These are phyloP conservation scores for Eudorina sp. DNA, from an alignment of 139 green algal species.

Conservation along the genomic window DNA sequence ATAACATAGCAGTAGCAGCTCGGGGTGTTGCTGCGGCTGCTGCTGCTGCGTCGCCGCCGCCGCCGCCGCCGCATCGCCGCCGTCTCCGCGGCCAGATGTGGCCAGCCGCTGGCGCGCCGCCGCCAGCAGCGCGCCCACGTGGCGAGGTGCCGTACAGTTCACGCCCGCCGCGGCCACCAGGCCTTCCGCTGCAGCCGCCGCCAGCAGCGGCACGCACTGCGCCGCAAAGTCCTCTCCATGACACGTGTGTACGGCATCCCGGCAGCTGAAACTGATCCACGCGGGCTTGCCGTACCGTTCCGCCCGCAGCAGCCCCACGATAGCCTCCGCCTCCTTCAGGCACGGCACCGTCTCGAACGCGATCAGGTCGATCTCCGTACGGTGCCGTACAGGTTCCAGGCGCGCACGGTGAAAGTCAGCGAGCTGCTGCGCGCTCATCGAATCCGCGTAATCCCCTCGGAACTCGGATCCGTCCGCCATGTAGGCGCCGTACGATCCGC, in stretches of 20 bases:
- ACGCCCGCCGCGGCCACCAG: constrained; percentile 51
- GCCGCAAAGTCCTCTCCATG: constrained; percentile 47
- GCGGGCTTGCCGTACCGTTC: constrained; percentile 50
- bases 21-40: neutral
- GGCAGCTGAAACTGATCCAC: constrained; percentile 60
- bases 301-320: constrained; percentile 37
- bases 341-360: constrained; percentile 64
- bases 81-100: neutral
- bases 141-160: constrained; percentile 56
- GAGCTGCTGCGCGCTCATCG: constrained; percentile 42
- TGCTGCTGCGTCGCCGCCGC: neutral
- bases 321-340: constrained; percentile 42
- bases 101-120: neutral
- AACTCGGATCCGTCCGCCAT: constrained; percentile 61
- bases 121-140: constrained; percentile 41
- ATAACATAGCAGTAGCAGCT: constrained; percentile 50
- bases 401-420: constrained; percentile 49
- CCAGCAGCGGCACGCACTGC: constrained; percentile 40
- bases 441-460: constrained; percentile 46
- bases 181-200: constrained; percentile 8
- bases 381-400: constrained; percentile 40
- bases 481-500: constrained; percentile 55
- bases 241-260: constrained; percentile 40
- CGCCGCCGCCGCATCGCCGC: neutral
- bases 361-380: constrained; percentile 55